Evolutionary conservation across 495 filamentous ascomycete species (phyloP), one percentile per base, ranked within the genome.

Genomic region (Aspergillus nidulans): DNA sequence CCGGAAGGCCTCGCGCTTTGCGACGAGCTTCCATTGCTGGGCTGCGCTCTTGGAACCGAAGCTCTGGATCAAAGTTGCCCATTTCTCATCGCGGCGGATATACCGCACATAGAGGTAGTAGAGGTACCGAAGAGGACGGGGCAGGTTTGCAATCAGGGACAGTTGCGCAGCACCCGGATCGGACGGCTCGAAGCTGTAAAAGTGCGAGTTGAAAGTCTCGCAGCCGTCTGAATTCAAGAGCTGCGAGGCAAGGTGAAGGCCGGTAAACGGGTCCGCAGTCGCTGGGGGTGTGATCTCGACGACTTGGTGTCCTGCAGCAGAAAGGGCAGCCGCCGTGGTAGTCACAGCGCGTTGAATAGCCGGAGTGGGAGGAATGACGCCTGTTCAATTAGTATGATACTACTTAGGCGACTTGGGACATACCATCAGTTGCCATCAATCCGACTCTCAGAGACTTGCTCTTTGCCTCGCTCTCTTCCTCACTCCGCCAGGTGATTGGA

Each of bases 91-190:
- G 13, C 84, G 71, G 44, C 80, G 75, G 59, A 97, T 77, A 70
- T 95, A 95, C 55, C 87, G 88, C 6, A 95, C 87, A 78, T 85
- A 98, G 2, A 88, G 77, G 65, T 90, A 95, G 73, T 95, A 90
- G n/a, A 96, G 54, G 61, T 84, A 94, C 64, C 91, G 91, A 49
- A 96, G 56, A 2, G 85, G 85, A 18, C 83, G 69, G 21, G 91
- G 85, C 12, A 96, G 79, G n/a, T 75, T 71, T 64, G 91, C 89
- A 50, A 92, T 81, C 55, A 77, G 78, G 44, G 76, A 70, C 69
- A 98, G 81, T 67, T 91, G 85, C 30, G 71, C 74, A 15, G 90
- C 91, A 20, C 92, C 94, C 0, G 81, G 67, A 64, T 98, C 94
- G 58, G 87, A 83, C 67, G 82, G 85, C 72, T 97, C 94, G 40